Evolutionary conservation across 805 yeast species (phyloP), one percentile per base, ranked within the genome.

Genomic region (Alloascoidea africana): DNA sequence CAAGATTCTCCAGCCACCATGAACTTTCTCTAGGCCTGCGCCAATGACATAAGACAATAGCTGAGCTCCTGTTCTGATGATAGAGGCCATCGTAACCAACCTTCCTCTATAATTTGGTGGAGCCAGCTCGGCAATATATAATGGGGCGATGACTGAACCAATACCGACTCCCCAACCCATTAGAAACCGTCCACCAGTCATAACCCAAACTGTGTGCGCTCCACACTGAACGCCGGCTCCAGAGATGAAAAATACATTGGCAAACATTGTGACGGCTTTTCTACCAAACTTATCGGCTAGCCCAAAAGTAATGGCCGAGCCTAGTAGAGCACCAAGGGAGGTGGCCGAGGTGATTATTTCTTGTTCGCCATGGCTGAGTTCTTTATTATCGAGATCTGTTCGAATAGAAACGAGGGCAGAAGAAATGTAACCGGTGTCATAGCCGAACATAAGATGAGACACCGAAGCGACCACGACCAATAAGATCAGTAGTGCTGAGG

Each of bases 101-200:
- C 97, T 68, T 39, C 97, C 97, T 54, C 98, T 72, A 54, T 82
- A 84, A 55, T 76, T 73, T 13, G 91, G 72, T 17, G 98, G 97
- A 2, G 96, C 94, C 54, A 87, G 70, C 57, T 89, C 98, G 39
- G 85, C 67, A 43, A 89, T 81, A 66, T 86, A 87, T 40, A 89
- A 65, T 1, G 98, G 98, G n/a, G 97, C 85, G 40, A 86, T 79
- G 39, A 89, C 63, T 2, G 96, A 86, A 1, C 96, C 97, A 39
- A 84, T 70, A 47, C 98, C 98, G 17, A 89, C 96, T 48, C 96
- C 97, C 57, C 83, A 82, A 14, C 98, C 98, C 79, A 91, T 82
- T 36, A 89, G 64, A 46, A 91, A 78, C 54, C 97, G 70, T 34
- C 97, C 98, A 11, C 62, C 76, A 44, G 84, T 77, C 97, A 89